A percentile compares a stretch with the other conserved stretches of the same genome.
Evolutionary conservation across 208 protist genomes (phyloP).

Genomic region (Wallacemonas sp.): DNA sequence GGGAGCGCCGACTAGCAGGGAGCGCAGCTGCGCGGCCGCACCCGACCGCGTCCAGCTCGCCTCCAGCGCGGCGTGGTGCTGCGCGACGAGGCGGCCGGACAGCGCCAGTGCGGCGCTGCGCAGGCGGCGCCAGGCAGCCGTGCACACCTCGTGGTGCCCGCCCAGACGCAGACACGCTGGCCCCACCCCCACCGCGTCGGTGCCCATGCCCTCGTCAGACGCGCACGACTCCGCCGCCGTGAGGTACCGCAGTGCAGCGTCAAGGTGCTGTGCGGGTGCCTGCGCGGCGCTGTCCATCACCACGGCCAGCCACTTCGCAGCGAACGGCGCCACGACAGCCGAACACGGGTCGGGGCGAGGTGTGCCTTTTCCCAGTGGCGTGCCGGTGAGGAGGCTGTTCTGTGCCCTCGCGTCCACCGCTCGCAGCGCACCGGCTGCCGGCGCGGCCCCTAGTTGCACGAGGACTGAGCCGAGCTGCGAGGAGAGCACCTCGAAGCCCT

Average conservation of each 20-base stretch:
- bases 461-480: background rate
- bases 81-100: background rate
- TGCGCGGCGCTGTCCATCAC: background rate
- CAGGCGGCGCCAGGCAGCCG: background rate
- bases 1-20: background rate
- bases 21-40: background rate
- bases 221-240: background rate
- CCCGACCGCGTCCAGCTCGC: background rate
- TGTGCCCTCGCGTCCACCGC: background rate
- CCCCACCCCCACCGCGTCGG: background rate
- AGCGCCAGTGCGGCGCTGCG: background rate
- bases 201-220: no score
- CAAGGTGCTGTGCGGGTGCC: background rate
- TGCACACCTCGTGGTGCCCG: background rate
- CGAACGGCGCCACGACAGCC: background rate
- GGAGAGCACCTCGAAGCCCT: background rate
- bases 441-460: background rate
- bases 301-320: background rate
- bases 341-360: background rate
- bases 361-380: background rate
- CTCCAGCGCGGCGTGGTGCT: background rate
- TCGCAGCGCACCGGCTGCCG: background rate
- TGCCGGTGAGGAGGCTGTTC: constrained; percentile 1
- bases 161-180: background rate
- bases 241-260: background rate